Evolutionary conservation across 176 grass and related monocot genomes (phyloP).

Genomic region (Alloteropsis semialata): DNA sequence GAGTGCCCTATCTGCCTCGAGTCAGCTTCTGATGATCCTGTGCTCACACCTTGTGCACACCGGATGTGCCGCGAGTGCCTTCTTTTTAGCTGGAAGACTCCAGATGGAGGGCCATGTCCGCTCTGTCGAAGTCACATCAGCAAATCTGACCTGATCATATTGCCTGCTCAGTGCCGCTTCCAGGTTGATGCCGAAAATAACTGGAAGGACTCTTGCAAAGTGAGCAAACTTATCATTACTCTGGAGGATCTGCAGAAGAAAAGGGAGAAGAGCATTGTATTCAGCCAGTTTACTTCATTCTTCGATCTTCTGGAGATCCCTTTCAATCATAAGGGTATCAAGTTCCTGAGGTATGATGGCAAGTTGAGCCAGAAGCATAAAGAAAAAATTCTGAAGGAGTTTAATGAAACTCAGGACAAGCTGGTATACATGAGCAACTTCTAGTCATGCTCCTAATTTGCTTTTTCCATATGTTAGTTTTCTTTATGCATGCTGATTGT

Average conservation of each 20-base stretch:
- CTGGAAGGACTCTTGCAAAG: constrained; percentile 93
- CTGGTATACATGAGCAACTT: constrained; percentile 39
- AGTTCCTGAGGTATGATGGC: constrained; percentile 83
- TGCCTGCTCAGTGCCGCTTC: constrained; percentile 57
- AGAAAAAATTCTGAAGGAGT: constrained; percentile 74
- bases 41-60: constrained; percentile 75
- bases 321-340: constrained; percentile 52
- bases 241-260: constrained; percentile 44
- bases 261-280: constrained; percentile 90
- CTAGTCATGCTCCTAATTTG: neutral
- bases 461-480: neutral
- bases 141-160: constrained; percentile 61
- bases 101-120: constrained; percentile 59
- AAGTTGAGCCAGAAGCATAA: constrained; percentile 69
- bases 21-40: constrained; percentile 85
- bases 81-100: constrained; percentile 60
- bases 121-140: constrained; percentile 56
- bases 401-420: constrained; percentile 64
- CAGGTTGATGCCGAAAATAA: constrained; percentile 67
- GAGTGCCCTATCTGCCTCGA: constrained; percentile 96
- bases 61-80: constrained; percentile 84
- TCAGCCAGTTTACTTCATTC: constrained; percentile 94
- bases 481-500: constrained; percentile 18
- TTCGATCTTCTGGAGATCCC: constrained; percentile 80
- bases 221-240: constrained; percentile 53